phyloP scores from a whole-genome alignment of 306 rosid genomes.

The Betula pendula region DNA sequence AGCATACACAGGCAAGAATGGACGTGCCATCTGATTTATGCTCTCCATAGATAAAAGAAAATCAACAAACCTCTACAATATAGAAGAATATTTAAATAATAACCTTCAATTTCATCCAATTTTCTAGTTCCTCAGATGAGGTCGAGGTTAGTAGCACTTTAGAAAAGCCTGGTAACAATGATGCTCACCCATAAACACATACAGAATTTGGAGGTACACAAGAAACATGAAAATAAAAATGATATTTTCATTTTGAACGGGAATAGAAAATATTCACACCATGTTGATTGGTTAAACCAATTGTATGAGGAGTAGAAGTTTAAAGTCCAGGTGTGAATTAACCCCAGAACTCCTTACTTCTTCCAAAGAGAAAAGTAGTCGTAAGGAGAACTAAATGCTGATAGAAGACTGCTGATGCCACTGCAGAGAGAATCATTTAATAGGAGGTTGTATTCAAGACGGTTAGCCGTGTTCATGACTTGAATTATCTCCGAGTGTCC shows the following conservation, averaged over 20 bases:
- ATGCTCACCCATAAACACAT: neutral
- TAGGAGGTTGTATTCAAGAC: constrained; percentile 21
- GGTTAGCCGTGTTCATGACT: constrained; percentile 27
- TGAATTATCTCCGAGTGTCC: constrained; percentile 32
- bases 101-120: neutral
- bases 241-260: neutral
- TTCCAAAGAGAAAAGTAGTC: constrained; percentile 7
- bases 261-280: neutral
- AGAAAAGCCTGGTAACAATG: neutral
- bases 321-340: constrained; percentile 9
- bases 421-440: constrained; percentile 6
- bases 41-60: neutral
- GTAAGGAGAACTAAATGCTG: constrained; percentile 10
- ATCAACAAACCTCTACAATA: neutral
- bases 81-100: neutral
- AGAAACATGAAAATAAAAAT: neutral
- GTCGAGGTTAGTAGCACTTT: neutral
- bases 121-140: neutral
- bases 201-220: neutral
- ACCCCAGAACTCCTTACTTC: neutral
- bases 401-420: constrained; percentile 20
- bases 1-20: neutral
- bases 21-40: neutral
- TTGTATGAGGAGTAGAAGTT: neutral
- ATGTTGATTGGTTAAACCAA: neutral